Conservation (phyloP, 805 yeast species). For the Candida vaughaniae region DNA sequence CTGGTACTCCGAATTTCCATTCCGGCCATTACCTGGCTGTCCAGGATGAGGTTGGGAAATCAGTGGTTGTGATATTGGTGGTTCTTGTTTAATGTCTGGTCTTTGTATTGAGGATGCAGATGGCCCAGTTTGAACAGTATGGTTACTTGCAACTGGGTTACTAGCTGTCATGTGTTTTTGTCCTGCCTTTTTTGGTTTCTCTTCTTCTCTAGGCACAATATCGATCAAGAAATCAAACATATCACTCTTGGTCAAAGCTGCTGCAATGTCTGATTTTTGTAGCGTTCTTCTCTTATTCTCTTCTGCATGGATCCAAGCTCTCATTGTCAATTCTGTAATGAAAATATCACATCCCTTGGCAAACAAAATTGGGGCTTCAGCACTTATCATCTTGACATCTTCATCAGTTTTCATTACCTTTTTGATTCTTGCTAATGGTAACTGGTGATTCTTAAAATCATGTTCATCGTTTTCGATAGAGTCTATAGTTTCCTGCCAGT, state of each 20-base stretch:
- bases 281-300: constrained; percentile 92
- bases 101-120: background rate
- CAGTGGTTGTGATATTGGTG: background rate
- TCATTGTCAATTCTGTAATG: constrained; percentile 94
- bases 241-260: constrained; percentile 90
- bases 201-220: constrained; percentile 90
- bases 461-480: constrained; percentile 85
- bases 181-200: constrained; percentile 46
- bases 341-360: constrained; percentile 98
- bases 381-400: constrained; percentile 95
- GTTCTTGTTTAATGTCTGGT: background rate
- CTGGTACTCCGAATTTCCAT: constrained; percentile 7
- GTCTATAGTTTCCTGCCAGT: constrained; percentile 96
- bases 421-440: constrained; percentile 94
- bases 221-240: constrained; percentile 98
- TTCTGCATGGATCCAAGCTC: constrained; percentile 99
- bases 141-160: constrained; percentile 1
- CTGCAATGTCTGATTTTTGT: constrained; percentile 92
- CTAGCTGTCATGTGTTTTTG: constrained; percentile 3
- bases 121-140: constrained; percentile 1
- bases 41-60: background rate
- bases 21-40: background rate
- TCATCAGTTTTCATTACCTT: constrained; percentile 98
- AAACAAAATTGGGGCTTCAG: constrained; percentile 96
- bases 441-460: constrained; percentile 89